These are phyloP conservation scores for Fusarium albosuccineum DNA, from an alignment of 2,329 filamentous ascomycete species.

Conservation along the genomic window DNA sequence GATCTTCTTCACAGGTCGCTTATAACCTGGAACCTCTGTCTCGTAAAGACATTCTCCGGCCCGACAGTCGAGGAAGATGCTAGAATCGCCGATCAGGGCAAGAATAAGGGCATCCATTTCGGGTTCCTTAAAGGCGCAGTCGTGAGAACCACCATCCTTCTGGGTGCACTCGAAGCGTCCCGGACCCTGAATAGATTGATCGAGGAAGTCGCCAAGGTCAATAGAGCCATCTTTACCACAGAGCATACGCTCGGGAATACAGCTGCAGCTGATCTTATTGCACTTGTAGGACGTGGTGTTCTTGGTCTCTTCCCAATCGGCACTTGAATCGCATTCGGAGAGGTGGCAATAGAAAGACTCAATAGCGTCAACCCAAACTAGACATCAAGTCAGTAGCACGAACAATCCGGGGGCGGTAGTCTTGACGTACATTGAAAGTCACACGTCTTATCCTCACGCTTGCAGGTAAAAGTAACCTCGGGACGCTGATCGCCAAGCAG, in stretches of 20 bases:
- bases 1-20: slow-evolving; percentile 90
- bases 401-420: not conserved
- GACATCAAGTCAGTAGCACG: slow-evolving; percentile 20
- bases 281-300: slow-evolving; percentile 91
- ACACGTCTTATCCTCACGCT: slow-evolving; percentile 79
- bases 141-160: slow-evolving; percentile 71
- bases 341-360: slow-evolving; percentile 98
- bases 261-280: slow-evolving; percentile 86
- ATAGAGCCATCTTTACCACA: slow-evolving; percentile 93
- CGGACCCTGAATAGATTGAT: slow-evolving; percentile 85
- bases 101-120: slow-evolving; percentile 93
- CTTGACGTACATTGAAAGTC: slow-evolving; percentile 89
- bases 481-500: slow-evolving; percentile 87
- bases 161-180: slow-evolving; percentile 84
- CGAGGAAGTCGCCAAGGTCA: slow-evolving; percentile 90
- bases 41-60: slow-evolving; percentile 94
- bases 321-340: slow-evolving; percentile 80
- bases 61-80: slow-evolving; percentile 84
- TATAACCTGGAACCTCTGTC: slow-evolving; percentile 92
- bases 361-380: slow-evolving; percentile 92
- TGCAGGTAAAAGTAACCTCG: slow-evolving; percentile 94
- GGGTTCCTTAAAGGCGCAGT: slow-evolving; percentile 89
- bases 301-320: slow-evolving; percentile 74
- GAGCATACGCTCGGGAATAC: slow-evolving; percentile 91
- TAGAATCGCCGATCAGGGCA: slow-evolving; percentile 89